These are phyloP conservation scores for Blastobotrys proliferans DNA, from an alignment of 1,139 yeast species.

Conservation along the genomic window DNA sequence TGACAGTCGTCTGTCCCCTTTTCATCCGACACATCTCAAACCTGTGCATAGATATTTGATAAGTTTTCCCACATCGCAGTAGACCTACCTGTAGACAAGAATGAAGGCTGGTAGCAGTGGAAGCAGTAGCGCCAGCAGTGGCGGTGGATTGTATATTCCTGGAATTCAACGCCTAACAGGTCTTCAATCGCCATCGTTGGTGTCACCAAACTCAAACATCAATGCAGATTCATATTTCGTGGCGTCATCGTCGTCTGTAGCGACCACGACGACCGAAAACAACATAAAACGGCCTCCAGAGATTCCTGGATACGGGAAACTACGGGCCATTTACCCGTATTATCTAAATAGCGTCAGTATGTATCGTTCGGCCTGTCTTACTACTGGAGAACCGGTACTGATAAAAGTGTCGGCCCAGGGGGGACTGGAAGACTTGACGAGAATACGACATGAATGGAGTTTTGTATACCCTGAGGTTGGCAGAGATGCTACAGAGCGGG, in stretches of 20 bases:
- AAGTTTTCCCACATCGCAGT: too few relatives aligned
- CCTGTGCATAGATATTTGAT: too few relatives aligned
- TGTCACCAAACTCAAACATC: neutral
- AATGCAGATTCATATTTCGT: neutral
- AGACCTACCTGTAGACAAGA: too few relatives aligned
- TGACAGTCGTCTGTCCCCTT: too few relatives aligned
- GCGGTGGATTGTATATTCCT: slow-evolving; percentile 3
- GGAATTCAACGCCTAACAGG: neutral
- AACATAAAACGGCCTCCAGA: slow-evolving; percentile 12
- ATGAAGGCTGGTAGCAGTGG: slow-evolving; percentile 6
- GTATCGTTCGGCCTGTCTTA: slow-evolving; percentile 24
- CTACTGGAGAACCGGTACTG: slow-evolving; percentile 22
- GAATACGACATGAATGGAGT: slow-evolving; percentile 32
- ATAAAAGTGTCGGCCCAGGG: slow-evolving; percentile 27
- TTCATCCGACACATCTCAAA: too few relatives aligned
- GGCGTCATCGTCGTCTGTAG: neutral
- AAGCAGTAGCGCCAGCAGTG: slow-evolving; percentile 5
- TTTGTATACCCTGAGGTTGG: slow-evolving; percentile 23
- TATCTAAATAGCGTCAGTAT: slow-evolving; percentile 26
- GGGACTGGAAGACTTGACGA: slow-evolving; percentile 27
- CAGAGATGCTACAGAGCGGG: slow-evolving; percentile 7
- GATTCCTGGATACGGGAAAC: slow-evolving; percentile 24
- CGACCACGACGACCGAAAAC: slow-evolving; percentile 4
- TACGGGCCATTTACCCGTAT: slow-evolving; percentile 27
- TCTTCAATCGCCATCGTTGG: neutral